Percentiles rank a stretch among this genome's conserved stretches.
phyloP scores from a whole-genome alignment of 139 green algal genomes.

The Chlorella vulgaris region DNA sequence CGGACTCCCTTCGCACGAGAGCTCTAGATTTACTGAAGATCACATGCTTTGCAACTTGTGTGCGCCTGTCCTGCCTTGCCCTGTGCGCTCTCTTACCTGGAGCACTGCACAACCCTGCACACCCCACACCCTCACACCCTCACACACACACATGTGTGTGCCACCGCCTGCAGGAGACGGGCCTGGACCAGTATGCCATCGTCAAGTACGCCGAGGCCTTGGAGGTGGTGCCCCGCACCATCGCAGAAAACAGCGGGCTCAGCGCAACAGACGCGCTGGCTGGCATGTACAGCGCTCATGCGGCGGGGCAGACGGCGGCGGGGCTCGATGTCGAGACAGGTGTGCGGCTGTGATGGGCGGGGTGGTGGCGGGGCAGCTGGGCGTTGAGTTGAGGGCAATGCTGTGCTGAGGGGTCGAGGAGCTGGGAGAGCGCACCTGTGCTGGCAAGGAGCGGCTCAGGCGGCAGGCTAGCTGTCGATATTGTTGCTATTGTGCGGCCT shows the following conservation, averaged over 20 bases:
- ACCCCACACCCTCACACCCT: neutral
- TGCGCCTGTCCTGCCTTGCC: neutral
- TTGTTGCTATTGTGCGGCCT: no score
- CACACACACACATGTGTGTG: neutral
- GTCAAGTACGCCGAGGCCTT: conserved; percentile 91
- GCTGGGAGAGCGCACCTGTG: no score
- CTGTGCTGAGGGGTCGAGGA: neutral
- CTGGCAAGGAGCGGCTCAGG: no score
- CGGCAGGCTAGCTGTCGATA: no score
- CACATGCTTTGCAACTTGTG: no score
- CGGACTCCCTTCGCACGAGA: no score
- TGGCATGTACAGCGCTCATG: conserved; percentile 87
- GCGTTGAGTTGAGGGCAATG: neutral
- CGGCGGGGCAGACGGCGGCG: conserved; percentile 63
- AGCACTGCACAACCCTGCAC: neutral
- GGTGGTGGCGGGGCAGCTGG: neutral
- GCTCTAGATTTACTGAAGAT: no score
- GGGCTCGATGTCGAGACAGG: conserved; percentile 90
- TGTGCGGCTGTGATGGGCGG: neutral
- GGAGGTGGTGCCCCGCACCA: conserved; percentile 85
- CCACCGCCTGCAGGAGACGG: conserved; percentile 76
- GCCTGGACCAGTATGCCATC: conserved; percentile 97
- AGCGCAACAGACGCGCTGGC: conserved; percentile 79
- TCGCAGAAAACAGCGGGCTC: conserved; percentile 92
- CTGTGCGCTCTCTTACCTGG: neutral